Percentiles rank a stretch among this genome's conserved stretches.
Conservation (phyloP, 768 basidiomycete genomes). For the Pisolithus sp. region DNA sequence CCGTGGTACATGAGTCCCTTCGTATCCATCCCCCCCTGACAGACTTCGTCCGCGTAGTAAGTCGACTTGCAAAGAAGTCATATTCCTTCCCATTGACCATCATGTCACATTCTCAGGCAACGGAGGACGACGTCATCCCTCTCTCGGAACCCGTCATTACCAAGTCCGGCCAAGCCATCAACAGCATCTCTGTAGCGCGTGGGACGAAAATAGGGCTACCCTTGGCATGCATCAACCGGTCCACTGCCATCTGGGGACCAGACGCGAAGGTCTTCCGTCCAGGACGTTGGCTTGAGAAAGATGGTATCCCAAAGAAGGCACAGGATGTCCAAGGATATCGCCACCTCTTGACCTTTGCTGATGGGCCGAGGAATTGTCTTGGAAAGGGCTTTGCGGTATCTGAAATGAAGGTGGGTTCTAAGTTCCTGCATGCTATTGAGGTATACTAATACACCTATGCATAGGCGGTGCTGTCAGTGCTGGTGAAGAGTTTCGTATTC, state of each 20-base stretch:
- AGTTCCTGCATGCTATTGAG: neutral
- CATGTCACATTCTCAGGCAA: slow-evolving; percentile 22
- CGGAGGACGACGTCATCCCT: slow-evolving; percentile 34
- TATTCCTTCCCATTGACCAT: neutral
- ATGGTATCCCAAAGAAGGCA: slow-evolving; percentile 10
- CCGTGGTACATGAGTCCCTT: slow-evolving; percentile 12
- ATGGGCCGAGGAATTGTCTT: slow-evolving; percentile 24
- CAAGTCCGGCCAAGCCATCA: slow-evolving; percentile 22
- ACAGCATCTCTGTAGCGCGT: slow-evolving; percentile 30
- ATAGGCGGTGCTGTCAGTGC: slow-evolving; percentile 12
- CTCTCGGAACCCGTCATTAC: slow-evolving; percentile 27
- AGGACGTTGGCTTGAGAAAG: slow-evolving; percentile 12
- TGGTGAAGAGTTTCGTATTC: slow-evolving; percentile 34
- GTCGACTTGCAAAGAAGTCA: neutral
- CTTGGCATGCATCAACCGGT: neutral
- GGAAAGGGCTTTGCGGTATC: slow-evolving; percentile 26
- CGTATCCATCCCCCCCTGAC: slow-evolving; percentile 31
- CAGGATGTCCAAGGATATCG: slow-evolving; percentile 20
- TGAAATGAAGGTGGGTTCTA: slow-evolving; percentile 18
- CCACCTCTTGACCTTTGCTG: slow-evolving; percentile 24
- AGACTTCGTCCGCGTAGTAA: slow-evolving; percentile 27
- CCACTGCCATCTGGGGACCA: slow-evolving; percentile 22
- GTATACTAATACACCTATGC: neutral
- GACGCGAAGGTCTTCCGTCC: slow-evolving; percentile 20
- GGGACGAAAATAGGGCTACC: slow-evolving; percentile 30